These are phyloP conservation scores for Eucalyptus polybractea DNA, from an alignment of 345 rosid genomes.

Conservation along the genomic window DNA sequence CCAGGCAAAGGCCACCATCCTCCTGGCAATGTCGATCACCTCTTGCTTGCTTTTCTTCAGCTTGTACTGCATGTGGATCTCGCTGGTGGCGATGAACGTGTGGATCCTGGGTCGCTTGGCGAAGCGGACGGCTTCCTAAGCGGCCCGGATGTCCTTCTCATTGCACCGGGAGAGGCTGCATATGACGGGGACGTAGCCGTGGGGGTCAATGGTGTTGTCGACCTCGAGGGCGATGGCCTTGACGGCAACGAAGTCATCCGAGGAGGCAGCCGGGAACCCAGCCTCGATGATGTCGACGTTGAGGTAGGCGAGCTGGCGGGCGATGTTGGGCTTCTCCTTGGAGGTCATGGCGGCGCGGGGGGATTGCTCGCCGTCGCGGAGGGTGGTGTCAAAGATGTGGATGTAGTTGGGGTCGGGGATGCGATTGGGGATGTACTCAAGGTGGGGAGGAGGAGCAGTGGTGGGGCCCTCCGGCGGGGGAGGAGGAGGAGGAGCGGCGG, in stretches of 20 bases:
- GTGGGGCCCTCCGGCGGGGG: no score
- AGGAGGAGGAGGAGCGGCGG: background rate
- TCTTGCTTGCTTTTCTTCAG: slow-evolving; percentile 63
- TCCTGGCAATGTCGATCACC: slow-evolving; percentile 66
- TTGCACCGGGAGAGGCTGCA: slow-evolving; percentile 85
- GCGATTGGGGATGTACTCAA: slow-evolving; percentile 50
- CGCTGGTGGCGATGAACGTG: slow-evolving; percentile 77
- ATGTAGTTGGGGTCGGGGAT: slow-evolving; percentile 69
- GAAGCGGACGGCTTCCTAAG: slow-evolving; percentile 83
- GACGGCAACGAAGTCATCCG: slow-evolving; percentile 74
- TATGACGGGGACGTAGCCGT: slow-evolving; percentile 75
- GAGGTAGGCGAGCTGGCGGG: slow-evolving; percentile 71
- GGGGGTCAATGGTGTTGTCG: slow-evolving; percentile 47
- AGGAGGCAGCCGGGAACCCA: slow-evolving; percentile 81
- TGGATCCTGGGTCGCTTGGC: slow-evolving; percentile 77
- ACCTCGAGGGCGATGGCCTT: slow-evolving; percentile 55
- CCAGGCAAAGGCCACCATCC: slow-evolving; percentile 61
- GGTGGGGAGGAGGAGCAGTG: slow-evolving; percentile 8
- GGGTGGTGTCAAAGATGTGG: slow-evolving; percentile 90
- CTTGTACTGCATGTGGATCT: slow-evolving; percentile 72
- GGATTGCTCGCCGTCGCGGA: slow-evolving; percentile 96
- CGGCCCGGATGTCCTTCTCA: slow-evolving; percentile 53
- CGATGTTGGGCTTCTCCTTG: slow-evolving; percentile 77
- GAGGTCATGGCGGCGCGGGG: slow-evolving; percentile 94
- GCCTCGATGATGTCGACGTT: slow-evolving; percentile 88